Evolutionary conservation across 179 eudicot species (phyloP), one percentile per base, ranked within the genome.

Genomic region (Amaranthus tricolor): DNA sequence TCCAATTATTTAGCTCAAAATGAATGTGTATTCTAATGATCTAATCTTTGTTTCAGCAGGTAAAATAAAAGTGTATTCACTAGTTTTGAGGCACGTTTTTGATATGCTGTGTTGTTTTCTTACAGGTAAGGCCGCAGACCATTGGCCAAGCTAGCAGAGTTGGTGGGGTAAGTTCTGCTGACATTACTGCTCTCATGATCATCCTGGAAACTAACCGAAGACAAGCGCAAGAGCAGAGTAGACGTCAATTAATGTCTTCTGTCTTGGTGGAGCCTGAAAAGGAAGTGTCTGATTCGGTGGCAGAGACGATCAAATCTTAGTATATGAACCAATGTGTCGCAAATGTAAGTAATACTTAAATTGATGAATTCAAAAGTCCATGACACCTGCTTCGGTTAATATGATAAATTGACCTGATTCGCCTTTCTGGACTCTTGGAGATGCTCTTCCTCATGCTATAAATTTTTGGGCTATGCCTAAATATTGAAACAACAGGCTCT

Each of bases 131-230:
- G 77, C 99, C 99, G 43, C 95, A 95, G 79, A 95, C 99, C 10
- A 85, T 95, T 19, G 99, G 99, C 61, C 99, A 95, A 83, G 99
- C 97, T 52, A 89, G 95, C 79, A 85, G 97, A 87, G 97, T 93
- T 9, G 99, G 96, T 40, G 99, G 99, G 48, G 98, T 95, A 60
- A 95, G 86, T 86, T 97, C 98, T 24, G 97, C 99, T 77, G 98
- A 95, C 79, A 85, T 93, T 65, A 95, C 97, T 40, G 91, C 98
- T 58, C 90, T 95, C 57, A 84, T 95, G 62, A 91, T 95, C 77
- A 82, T 90, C 83, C 83, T 93, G 57, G 98, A 95, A 85, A 75
- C 89, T 45, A 89, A 87, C 65, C 63, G 91, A 51, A 89, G 99
- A 87, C 89, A 73, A 80, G 88, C 89, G 69, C 86, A 84, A 15